Conservation (phyloP, 139 green algal species). For the Chlamydomonas eustigma region DNA sequence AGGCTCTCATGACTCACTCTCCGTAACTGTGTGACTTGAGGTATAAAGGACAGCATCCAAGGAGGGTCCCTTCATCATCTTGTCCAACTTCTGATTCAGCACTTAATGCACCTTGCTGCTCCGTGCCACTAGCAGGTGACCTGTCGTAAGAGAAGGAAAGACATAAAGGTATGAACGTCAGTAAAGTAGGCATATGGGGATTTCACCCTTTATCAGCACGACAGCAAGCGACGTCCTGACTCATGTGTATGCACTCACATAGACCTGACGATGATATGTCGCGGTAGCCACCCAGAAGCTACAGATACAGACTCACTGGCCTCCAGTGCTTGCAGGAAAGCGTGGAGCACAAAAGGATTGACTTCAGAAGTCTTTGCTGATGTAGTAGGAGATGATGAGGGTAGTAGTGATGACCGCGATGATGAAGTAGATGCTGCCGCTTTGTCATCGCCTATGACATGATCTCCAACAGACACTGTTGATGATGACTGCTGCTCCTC, state of each 20-base stretch:
- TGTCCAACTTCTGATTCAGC: too few species aligned
- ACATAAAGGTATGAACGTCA: background rate
- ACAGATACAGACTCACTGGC: background rate
- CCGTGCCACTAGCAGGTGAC: background rate
- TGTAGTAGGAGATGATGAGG: too few species aligned
- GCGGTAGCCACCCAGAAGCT: background rate
- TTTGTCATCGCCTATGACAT: too few species aligned
- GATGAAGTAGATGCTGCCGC: too few species aligned
- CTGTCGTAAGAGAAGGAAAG: background rate
- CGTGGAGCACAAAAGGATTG: background rate
- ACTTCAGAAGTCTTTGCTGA: too few species aligned
- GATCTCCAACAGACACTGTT: too few species aligned
- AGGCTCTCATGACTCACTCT: background rate
- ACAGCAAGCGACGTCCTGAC: background rate
- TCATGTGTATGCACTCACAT: background rate
- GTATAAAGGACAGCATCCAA: slow-evolving; percentile 11
- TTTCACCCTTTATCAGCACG: background rate
- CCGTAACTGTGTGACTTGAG: slow-evolving; percentile 9
- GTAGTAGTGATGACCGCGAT: too few species aligned
- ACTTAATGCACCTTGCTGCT: background rate
- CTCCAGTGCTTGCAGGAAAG: background rate
- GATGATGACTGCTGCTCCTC: too few species aligned
- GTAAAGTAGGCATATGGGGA: background rate
- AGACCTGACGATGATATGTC: background rate
- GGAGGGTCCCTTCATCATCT: background rate